These are phyloP conservation scores for Hypoxylon sp. DNA, from an alignment of 2,329 filamentous ascomycete genomes.

Conservation along the genomic window DNA sequence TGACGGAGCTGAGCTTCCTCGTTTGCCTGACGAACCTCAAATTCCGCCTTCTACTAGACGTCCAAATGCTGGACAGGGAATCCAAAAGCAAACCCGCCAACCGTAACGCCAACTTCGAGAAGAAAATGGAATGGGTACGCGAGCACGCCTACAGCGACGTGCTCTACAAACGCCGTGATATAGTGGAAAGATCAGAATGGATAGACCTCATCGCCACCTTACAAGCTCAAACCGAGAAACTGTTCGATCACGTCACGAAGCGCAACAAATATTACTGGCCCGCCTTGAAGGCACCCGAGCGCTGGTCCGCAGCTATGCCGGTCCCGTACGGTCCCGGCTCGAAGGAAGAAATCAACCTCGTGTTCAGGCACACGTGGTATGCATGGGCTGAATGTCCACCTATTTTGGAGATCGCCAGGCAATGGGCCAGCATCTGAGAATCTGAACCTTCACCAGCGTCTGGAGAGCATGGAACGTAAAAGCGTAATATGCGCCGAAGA, in stretches of 20 bases:
- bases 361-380: conserved; percentile 46
- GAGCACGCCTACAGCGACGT: conserved; percentile 40
- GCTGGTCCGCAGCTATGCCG: conserved; percentile 25
- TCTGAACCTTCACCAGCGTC: neutral
- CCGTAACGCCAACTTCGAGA: conserved; percentile 31
- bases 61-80: conserved; percentile 32
- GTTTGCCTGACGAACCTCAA: conserved; percentile 43
- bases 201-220: conserved; percentile 15
- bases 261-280: conserved; percentile 45
- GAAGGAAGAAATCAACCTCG: conserved; percentile 31
- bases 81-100: conserved; percentile 24
- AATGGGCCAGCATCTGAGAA: neutral
- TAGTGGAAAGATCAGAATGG: conserved; percentile 41
- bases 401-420: conserved; percentile 57
- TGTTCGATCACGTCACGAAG: conserved; percentile 21
- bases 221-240: conserved; percentile 29
- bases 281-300: conserved; percentile 36
- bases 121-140: conserved; percentile 45
- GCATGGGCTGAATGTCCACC: conserved; percentile 41
- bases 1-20: conserved; percentile 24
- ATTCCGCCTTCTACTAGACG: conserved; percentile 40
- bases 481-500: no score
- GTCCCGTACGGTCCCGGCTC: conserved; percentile 26
- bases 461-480: neutral
- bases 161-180: conserved; percentile 41